phyloP scores from a whole-genome alignment of 2,329 filamentous ascomycete genomes.

The Akanthomyces muscarius region DNA sequence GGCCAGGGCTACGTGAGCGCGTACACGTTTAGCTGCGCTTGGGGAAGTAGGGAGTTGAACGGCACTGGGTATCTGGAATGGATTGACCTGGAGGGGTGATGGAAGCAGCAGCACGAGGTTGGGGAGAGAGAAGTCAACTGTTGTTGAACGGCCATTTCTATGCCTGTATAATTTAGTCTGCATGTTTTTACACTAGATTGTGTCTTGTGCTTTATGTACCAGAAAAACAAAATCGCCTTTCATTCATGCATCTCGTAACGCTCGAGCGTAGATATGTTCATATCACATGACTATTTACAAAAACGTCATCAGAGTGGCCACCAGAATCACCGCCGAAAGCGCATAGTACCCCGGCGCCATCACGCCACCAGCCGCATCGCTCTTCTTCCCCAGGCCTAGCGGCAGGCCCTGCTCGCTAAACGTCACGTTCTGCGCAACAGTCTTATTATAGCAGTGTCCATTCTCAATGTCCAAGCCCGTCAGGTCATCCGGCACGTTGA shows the following conservation, averaged over 20 bases:
- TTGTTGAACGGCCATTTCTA: neutral
- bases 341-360: neutral
- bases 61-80: constrained; percentile 1
- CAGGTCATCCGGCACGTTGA: constrained; percentile 67
- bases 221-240: too few relatives aligned
- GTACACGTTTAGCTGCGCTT: neutral
- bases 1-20: constrained; percentile 1
- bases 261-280: too few relatives aligned
- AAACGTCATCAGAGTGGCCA: neutral
- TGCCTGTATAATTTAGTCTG: too few relatives aligned
- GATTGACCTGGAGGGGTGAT: neutral
- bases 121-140: too few relatives aligned
- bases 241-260: too few relatives aligned
- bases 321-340: neutral
- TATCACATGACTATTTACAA: neutral
- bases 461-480: constrained; percentile 60
- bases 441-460: constrained; percentile 51
- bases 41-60: neutral
- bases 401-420: constrained; percentile 62
- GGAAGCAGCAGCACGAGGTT: neutral
- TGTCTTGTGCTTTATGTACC: too few relatives aligned
- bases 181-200: too few relatives aligned
- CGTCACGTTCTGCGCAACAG: constrained; percentile 65
- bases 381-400: constrained; percentile 37
- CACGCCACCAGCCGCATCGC: neutral